Conservation (phyloP, 1,284 basidiomycete genomes). For the Microbotryomycetes sp. region DNA sequence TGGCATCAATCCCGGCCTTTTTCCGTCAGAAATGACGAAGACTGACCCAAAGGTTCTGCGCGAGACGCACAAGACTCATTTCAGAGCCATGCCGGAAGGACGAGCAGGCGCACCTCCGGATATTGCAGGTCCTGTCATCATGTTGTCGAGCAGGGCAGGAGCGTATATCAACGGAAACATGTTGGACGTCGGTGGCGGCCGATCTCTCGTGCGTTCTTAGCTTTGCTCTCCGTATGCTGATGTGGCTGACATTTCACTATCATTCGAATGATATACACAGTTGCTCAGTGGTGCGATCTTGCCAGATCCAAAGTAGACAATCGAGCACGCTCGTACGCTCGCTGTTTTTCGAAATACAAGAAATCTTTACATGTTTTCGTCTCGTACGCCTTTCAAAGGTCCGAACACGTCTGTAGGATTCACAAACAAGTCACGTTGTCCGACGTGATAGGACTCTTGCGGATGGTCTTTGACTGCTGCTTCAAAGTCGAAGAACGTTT, state of each 20-base stretch:
- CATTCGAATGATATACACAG: too few species aligned
- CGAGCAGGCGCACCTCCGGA: constrained; percentile 2
- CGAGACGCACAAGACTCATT: not conserved
- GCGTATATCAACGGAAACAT: constrained; percentile 7
- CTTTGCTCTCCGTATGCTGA: too few species aligned
- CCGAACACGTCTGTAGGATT: not conserved
- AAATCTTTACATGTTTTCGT: too few species aligned
- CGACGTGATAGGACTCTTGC: not conserved
- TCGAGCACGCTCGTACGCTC: too few species aligned
- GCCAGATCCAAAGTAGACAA: not conserved
- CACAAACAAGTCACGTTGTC: not conserved
- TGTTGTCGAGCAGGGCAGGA: constrained; percentile 2
- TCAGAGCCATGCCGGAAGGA: constrained; percentile 9
- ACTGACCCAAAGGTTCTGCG: not conserved
- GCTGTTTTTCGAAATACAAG: too few species aligned
- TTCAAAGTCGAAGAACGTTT: not conserved
- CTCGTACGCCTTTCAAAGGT: too few species aligned
- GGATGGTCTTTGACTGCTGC: not conserved
- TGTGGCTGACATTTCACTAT: too few species aligned
- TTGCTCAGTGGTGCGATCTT: not conserved
- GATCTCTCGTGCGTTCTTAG: constrained; percentile 3
- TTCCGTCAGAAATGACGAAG: constrained; percentile 7
- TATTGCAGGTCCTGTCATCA: constrained; percentile 5
- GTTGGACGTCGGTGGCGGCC: constrained; percentile 4
- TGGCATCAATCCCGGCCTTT: constrained; percentile 5